Evolutionary conservation across 2,329 filamentous ascomycete genomes (phyloP).

Genomic region (Trichoderma guizhouense): DNA sequence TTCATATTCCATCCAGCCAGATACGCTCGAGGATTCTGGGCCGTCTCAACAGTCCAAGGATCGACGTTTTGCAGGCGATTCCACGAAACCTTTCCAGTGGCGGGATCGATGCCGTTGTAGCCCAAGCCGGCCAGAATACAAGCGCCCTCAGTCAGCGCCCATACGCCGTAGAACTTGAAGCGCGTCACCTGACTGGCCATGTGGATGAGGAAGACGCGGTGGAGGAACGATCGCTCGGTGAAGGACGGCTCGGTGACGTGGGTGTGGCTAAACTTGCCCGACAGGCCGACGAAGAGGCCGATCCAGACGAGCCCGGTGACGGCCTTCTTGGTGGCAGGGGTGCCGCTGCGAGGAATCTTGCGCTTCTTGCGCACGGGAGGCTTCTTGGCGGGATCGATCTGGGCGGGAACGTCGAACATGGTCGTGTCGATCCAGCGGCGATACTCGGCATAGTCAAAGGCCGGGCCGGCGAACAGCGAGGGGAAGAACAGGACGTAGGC

Average conservation of each 20-base stretch:
- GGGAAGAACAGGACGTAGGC: constrained; percentile 97
- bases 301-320: constrained; percentile 75
- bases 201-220: constrained; percentile 75
- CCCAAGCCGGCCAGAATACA: constrained; percentile 93
- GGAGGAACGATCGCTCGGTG: constrained; percentile 63
- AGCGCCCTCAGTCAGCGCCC: constrained; percentile 87
- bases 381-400: constrained; percentile 78
- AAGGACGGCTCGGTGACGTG: constrained; percentile 65
- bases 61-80: constrained; percentile 87
- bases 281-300: constrained; percentile 69
- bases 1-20: constrained; percentile 97
- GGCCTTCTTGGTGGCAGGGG: constrained; percentile 76
- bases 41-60: constrained; percentile 79
- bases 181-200: constrained; percentile 79
- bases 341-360: constrained; percentile 86
- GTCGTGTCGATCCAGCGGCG: constrained; percentile 86
- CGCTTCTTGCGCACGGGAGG: constrained; percentile 85
- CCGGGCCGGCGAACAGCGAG: constrained; percentile 80
- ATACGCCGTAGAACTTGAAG: constrained; percentile 95
- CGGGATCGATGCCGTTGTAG: constrained; percentile 86
- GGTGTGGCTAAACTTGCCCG: constrained; percentile 60
- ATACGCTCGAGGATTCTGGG: constrained; percentile 90
- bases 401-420: constrained; percentile 85
- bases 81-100: constrained; percentile 81
- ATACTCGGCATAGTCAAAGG: constrained; percentile 95